Evolutionary conservation across 495 filamentous ascomycete species (phyloP), one percentile per base, ranked within the genome.

Genomic region (Talaromyces trachyspermus): DNA sequence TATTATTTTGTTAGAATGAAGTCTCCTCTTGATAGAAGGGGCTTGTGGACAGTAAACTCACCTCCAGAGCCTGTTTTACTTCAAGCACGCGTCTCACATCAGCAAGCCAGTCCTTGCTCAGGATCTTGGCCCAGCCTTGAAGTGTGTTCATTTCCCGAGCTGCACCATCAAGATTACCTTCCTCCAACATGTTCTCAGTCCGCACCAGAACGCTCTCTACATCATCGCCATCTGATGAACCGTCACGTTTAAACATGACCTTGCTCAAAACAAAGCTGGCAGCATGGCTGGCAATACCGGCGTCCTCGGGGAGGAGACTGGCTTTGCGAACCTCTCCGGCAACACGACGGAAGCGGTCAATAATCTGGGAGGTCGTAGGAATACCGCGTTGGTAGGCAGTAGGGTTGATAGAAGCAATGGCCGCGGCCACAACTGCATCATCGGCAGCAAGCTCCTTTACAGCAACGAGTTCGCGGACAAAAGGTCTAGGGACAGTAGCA

Each of bases 301-400:
- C 92, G 54, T 95, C 83, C 43, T 94, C 89, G 15, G 92, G 92
- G 11, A 98, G 72, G 17, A 97, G 74, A 37, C 83, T 83, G 17
- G 92, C 91, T 74, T 97, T 97, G 53, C 94, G 80, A 15, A 97
- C 92, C 70, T 97, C 94, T 47, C 72, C 70, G 8, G 91, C 86
- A n/a, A 98, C 91, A 27, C 88, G 83, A 35, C 92, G 85, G 82
- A 98, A 98, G 44, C 91, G 85, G 63, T 96, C 92, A 47, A 97
- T 82, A 15, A 98, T 83, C 63, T 91, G 84, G 4, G 86, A 70
- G 0, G 83, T 69, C 2, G 86, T 89, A 19, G 89, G 80, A 48
- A 98, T 82, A 50, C 92, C 92, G 39, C 82, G 81, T 71, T 96
- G 91, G 68, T 98, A 98, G 26, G 94, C 89, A 10, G 77, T 75